Conservation (phyloP, 225 moss, liverwort and hornwort species). For the Pseudisothecium myosuroides region DNA sequence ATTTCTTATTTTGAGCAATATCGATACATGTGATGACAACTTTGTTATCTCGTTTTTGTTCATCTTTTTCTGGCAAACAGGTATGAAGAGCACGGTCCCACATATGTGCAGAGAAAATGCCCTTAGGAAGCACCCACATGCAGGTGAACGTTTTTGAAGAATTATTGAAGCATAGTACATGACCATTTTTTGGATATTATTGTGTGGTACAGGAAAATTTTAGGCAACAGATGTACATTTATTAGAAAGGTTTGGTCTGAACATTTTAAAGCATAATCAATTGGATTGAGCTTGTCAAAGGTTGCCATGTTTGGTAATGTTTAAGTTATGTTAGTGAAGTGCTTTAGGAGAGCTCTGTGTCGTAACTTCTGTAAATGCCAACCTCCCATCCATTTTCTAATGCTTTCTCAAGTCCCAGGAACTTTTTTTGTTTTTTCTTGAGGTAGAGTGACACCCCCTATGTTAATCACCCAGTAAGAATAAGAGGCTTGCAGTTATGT, state of each 20-base stretch:
- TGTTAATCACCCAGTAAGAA: background rate
- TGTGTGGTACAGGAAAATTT: background rate
- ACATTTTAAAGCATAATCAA: background rate
- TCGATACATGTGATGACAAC: background rate
- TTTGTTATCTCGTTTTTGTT: background rate
- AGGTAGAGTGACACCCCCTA: background rate
- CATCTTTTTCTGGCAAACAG: conserved; percentile 1
- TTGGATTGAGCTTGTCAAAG: background rate
- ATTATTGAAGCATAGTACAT: background rate
- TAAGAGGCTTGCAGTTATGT: background rate
- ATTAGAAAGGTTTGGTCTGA: background rate
- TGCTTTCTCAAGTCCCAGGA: background rate
- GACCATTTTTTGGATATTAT: background rate
- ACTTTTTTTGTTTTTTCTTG: background rate
- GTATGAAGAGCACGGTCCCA: conserved; percentile 51
- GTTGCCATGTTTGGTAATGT: background rate
- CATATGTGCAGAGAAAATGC: conserved; percentile 57
- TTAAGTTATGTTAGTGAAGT: background rate
- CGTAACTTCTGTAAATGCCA: background rate
- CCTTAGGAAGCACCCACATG: conserved; percentile 8
- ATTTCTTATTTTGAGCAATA: background rate
- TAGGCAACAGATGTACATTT: conserved; percentile 11
- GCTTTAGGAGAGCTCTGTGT: background rate
- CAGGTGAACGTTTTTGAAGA: background rate
- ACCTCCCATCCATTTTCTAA: background rate